phyloP scores from a whole-genome alignment of 108 stramenopile genomes.

The Aureococcus anophagefferens region DNA sequence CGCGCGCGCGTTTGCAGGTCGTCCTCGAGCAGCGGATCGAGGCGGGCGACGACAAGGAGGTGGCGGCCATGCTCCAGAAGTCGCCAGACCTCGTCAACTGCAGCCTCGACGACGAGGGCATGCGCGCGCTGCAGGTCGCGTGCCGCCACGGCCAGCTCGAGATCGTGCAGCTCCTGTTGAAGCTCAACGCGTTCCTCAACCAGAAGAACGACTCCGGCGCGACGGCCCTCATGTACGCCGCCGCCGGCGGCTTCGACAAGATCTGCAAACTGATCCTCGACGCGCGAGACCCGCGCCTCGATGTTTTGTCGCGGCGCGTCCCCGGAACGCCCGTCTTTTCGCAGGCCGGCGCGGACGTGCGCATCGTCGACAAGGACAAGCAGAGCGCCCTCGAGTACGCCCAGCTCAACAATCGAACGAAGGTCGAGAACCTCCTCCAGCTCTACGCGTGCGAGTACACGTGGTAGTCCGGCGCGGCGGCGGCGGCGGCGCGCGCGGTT shows the following conservation, averaged over 20 bases:
- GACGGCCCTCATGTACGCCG: not conserved
- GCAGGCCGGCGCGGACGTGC: not conserved
- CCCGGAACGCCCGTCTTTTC: no score
- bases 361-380: not conserved
- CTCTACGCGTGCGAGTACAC: not conserved
- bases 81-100: not conserved
- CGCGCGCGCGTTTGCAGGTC: no score
- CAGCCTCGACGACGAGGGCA: not conserved
- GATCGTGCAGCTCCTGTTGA: not conserved
- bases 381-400: not conserved
- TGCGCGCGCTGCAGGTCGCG: not conserved
- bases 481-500: no score
- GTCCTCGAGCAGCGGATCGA: not conserved
- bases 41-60: not conserved
- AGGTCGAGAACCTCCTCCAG: not conserved
- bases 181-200: not conserved
- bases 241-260: not conserved
- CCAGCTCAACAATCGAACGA: not conserved
- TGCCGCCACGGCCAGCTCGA: not conserved
- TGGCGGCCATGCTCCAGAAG: not conserved
- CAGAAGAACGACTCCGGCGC: not conserved
- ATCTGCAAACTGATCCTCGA: not conserved
- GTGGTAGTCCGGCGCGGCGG: no score
- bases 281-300: no score
- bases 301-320: no score